A percentile compares a stretch with the other conserved stretches of the same genome.
phyloP scores from a whole-genome alignment of 2,329 filamentous ascomycete species.

The Drechslera avenae region DNA sequence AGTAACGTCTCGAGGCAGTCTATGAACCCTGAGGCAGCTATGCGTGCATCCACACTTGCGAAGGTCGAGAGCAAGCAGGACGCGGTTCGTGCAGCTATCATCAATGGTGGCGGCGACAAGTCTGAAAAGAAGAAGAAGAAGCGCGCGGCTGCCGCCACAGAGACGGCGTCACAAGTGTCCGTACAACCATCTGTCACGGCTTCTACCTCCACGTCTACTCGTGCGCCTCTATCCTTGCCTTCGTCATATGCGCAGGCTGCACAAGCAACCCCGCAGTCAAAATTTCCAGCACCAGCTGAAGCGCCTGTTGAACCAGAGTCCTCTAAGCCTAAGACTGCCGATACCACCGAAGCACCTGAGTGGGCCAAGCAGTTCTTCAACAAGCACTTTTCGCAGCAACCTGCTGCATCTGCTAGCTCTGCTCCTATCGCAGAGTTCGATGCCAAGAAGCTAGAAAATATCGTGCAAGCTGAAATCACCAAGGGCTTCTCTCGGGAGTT shows the following conservation, averaged over 20 bases:
- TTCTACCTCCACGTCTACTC: constrained; percentile 19
- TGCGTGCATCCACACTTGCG: constrained; percentile 49
- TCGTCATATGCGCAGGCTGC: constrained; percentile 52
- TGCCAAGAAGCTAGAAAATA: constrained; percentile 60
- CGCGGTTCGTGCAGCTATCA: constrained; percentile 47
- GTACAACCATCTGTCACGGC: constrained; percentile 9
- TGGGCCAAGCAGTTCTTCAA: constrained; percentile 46
- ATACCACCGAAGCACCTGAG: constrained; percentile 38
- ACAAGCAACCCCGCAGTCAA: constrained; percentile 36
- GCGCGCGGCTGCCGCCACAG: constrained; percentile 51
- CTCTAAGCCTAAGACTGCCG: constrained; percentile 20
- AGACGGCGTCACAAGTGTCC: constrained; percentile 54
- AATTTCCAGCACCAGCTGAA: constrained; percentile 38
- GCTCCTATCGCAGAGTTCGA: constrained; percentile 43
- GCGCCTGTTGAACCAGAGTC: constrained; percentile 16
- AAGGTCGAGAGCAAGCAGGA: constrained; percentile 52
- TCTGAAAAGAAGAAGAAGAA: constrained; percentile 70
- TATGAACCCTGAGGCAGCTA: constrained; percentile 46
- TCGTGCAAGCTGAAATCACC: constrained; percentile 56
- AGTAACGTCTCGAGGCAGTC: constrained; percentile 42
- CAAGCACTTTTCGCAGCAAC: constrained; percentile 35
- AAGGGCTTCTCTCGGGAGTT: constrained; percentile 56
- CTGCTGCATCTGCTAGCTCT: constrained; percentile 20
- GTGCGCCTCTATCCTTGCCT: constrained; percentile 11
- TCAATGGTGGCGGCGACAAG: constrained; percentile 49